Conservation (phyloP, 2,329 filamentous ascomycete genomes). For the Botrytis tulipae region DNA sequence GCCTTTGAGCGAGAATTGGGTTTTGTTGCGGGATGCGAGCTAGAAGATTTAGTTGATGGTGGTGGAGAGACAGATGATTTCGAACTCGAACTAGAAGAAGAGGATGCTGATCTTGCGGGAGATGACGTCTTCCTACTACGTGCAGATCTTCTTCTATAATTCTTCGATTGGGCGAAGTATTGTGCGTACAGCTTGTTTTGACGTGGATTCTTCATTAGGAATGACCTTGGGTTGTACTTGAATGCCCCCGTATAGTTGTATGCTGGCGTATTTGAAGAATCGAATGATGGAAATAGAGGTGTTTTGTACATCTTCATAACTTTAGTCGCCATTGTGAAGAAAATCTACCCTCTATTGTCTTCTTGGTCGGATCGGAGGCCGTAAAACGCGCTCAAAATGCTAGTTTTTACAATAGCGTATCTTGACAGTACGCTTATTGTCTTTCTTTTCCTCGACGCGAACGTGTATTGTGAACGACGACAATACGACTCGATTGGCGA, state of each 20-base stretch:
- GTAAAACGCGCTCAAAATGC: background rate
- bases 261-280: background rate
- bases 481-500: background rate
- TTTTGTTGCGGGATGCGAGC: background rate
- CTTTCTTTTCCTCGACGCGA: background rate
- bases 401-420: background rate
- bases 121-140: conserved; percentile 8
- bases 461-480: background rate
- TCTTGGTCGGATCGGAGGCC: background rate
- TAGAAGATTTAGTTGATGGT: background rate
- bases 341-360: background rate
- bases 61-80: conserved; percentile 10
- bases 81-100: background rate
- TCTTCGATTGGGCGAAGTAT: conserved; percentile 12
- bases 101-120: conserved; percentile 12
- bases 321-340: conserved; percentile 18
- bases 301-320: conserved; percentile 6
- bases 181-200: conserved; percentile 2
- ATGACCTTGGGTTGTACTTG: conserved; percentile 13
- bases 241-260: background rate
- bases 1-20: background rate
- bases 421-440: background rate
- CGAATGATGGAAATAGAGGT: background rate
- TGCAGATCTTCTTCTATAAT: background rate
- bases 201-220: background rate